Conservation (phyloP, 192 early-diverging fungal genomes). For the Allomyces arbusculus region DNA sequence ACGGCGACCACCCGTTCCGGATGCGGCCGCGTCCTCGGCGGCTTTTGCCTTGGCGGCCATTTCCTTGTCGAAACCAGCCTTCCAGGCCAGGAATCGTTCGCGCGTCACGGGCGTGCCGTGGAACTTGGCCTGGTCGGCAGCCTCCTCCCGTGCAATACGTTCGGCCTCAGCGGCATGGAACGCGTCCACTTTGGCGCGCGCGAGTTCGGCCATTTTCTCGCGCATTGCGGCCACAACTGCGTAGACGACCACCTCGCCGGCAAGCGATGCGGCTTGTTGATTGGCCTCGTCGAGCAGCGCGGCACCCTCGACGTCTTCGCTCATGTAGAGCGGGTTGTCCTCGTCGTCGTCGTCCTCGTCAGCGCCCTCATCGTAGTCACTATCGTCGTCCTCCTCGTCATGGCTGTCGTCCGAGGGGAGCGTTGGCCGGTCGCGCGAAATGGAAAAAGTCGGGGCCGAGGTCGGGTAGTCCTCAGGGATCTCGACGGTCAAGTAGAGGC, state of each 20-base stretch:
- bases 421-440: not conserved
- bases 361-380: slow-evolving; percentile 18
- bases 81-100: slow-evolving; percentile 62
- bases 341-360: slow-evolving; percentile 14
- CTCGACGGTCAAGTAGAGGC: not conserved
- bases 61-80: slow-evolving; percentile 53
- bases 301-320: slow-evolving; percentile 6
- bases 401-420: slow-evolving; percentile 16
- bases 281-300: slow-evolving; percentile 20
- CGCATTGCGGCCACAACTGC: slow-evolving; percentile 31
- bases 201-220: slow-evolving; percentile 43
- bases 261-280: slow-evolving; percentile 14
- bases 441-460: not conserved
- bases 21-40: slow-evolving; percentile 16
- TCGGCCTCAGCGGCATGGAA: slow-evolving; percentile 24
- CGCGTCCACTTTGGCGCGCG: slow-evolving; percentile 28
- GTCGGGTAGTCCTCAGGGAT: not conserved
- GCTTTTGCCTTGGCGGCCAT: slow-evolving; percentile 21
- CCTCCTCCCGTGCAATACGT: slow-evolving; percentile 29
- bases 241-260: slow-evolving; percentile 6
- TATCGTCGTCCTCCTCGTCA: slow-evolving; percentile 22
- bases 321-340: slow-evolving; percentile 11
- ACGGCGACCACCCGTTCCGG: slow-evolving; percentile 8
- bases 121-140: slow-evolving; percentile 51
- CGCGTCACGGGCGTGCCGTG: slow-evolving; percentile 66